Conservation (phyloP, 345 rosid species). For the Populus davidiana region DNA sequence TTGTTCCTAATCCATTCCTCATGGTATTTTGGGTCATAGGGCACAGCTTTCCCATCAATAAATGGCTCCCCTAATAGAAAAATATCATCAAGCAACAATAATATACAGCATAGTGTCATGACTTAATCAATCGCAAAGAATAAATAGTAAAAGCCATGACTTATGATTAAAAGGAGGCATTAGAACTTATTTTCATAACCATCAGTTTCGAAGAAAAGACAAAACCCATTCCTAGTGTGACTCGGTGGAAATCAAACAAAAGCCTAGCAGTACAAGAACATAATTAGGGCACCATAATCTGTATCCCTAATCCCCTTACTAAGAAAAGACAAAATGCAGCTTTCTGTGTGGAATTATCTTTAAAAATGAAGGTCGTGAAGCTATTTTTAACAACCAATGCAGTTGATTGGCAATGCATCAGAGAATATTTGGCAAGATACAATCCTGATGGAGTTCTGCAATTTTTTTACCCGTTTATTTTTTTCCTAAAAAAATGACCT, state of each 20-base stretch:
- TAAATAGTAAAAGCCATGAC: not conserved
- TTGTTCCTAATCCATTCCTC: constrained; percentile 99
- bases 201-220: not conserved
- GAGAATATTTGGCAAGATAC: not conserved
- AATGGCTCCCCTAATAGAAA: constrained; percentile 75
- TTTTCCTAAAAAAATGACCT: too few species aligned
- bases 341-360: not conserved
- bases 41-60: constrained; percentile 91
- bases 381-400: not conserved
- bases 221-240: not conserved
- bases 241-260: not conserved
- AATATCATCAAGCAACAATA: not conserved
- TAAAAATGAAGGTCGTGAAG: not conserved
- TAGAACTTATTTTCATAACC: not conserved
- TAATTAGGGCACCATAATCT: not conserved
- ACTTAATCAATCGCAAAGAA: not conserved
- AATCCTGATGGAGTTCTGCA: not conserved
- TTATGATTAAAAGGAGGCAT: not conserved
- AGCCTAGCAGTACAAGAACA: not conserved
- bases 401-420: not conserved
- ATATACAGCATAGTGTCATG: too few species aligned
- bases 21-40: constrained; percentile 90
- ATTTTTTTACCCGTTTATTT: not conserved
- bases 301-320: not conserved
- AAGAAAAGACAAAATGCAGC: not conserved